Base-by-base conservation (phyloP, 805 yeast species). In the Spathaspora boniae region DNA sequence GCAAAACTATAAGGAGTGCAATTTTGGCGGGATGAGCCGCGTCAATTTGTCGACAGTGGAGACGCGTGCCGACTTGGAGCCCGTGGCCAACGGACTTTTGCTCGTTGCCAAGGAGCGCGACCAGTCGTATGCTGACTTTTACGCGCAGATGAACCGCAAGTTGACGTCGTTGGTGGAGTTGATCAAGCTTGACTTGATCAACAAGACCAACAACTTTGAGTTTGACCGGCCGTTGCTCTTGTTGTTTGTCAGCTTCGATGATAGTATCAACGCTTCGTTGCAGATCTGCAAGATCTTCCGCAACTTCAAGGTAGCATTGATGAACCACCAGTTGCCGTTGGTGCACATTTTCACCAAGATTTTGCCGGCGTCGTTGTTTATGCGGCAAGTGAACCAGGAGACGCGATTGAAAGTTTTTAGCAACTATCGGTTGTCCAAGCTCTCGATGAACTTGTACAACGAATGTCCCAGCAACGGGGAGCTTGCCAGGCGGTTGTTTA, bases 381-480 rank as follows among this genome's bases (percentile, higher is more conserved):
- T 55, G 18, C 58, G 54, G 35, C 45, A 47, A 30, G 15, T 36
- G 8, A 37, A 46, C 1, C 38, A 36, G 16, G 45, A 50, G 24
- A 35, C 46, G 23, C 31, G 45, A 21, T 34, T 56, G 18, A 55
- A 51, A 40, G 47, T 58, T 33, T 41, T 65, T 11, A 56, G 70
- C 9, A 58, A 54, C 34, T 52, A 54, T 24, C 61, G 62, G 24
- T 50, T 73, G 14, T 57, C 72, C 3, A 68, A 62, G 33, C 38
- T 80, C 3, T 65, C 83, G 6, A 54, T 79, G 46, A 65, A 70
- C 15, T 57, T 83, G 2, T 84, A 81, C 56, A 81, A 80, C 48
- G 59, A 70, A 30, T 65, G 84, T 40, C 80, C 80, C 2, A 48
- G 58, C 25, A 39, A 43, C n/a, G 43, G 38, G 14, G 44, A 42